Evolutionary conservation across 495 filamentous ascomycete genomes (phyloP).

Genomic region (Astrocystis sublimbata): DNA sequence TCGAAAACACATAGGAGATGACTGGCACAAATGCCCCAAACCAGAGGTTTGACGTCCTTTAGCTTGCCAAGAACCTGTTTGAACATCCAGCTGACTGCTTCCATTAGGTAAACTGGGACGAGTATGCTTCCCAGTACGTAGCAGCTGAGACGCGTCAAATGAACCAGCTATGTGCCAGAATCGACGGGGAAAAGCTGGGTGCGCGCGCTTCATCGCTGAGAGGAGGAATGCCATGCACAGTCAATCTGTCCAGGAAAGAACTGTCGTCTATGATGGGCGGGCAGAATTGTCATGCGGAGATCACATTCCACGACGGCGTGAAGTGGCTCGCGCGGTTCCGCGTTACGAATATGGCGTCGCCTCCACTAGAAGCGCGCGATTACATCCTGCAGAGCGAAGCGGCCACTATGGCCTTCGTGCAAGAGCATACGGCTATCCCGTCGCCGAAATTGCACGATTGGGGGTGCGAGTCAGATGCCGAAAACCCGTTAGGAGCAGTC

Average conservation of each 20-base stretch:
- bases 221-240: conserved; percentile 16
- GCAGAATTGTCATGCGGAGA: conserved; percentile 31
- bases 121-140: conserved; percentile 16
- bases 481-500: conserved; percentile 28
- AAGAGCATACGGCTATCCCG: conserved; percentile 34
- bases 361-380: conserved; percentile 17
- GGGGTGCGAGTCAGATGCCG: conserved; percentile 27
- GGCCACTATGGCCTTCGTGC: conserved; percentile 40
- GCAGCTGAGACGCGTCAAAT: conserved; percentile 21
- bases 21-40: conserved; percentile 27
- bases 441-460: conserved; percentile 27
- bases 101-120: conserved; percentile 19
- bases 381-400: conserved; percentile 40
- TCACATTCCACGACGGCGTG: conserved; percentile 30
- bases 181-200: conserved; percentile 19
- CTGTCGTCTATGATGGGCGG: conserved; percentile 26
- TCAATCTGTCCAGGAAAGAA: conserved; percentile 15
- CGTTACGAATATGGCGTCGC: conserved; percentile 11
- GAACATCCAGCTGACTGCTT: not conserved
- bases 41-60: conserved; percentile 17
- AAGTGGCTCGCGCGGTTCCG: conserved; percentile 35
- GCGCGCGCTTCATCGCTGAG: conserved; percentile 19
- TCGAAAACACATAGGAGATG: conserved; percentile 19
- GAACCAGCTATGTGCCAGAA: conserved; percentile 12
- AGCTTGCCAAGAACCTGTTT: not conserved